Conservation (phyloP, 495 filamentous ascomycete genomes). For the Penicillium longicatenatum region DNA sequence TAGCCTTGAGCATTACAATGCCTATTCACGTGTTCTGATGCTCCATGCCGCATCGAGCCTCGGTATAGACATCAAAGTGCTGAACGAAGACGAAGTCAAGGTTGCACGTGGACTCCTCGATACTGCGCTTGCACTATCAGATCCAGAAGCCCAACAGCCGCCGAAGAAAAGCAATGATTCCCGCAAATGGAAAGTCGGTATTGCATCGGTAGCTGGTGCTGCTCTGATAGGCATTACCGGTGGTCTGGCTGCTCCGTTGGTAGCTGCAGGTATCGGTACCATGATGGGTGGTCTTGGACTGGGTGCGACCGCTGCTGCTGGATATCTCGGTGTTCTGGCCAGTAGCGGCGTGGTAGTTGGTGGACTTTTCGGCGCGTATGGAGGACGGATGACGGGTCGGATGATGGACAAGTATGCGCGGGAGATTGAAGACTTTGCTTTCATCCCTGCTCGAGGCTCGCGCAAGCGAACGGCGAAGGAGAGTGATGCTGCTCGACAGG, state of each 20-base stretch:
- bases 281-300: conserved; percentile 81
- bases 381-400: conserved; percentile 77
- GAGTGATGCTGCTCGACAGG: conserved; percentile 48
- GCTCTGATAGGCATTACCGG: conserved; percentile 81
- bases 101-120: conserved; percentile 74
- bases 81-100: conserved; percentile 72
- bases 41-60: conserved; percentile 70
- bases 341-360: conserved; percentile 78
- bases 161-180: conserved; percentile 63
- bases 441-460: conserved; percentile 67
- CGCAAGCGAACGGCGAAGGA: conserved; percentile 44
- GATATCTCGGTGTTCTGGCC: conserved; percentile 76
- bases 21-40: conserved; percentile 75
- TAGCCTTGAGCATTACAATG: conserved; percentile 78
- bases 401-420: conserved; percentile 87
- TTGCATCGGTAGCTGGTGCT: conserved; percentile 77
- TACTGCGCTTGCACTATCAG: conserved; percentile 68
- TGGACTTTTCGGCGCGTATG: conserved; percentile 86
- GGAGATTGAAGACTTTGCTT: conserved; percentile 87
- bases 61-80: conserved; percentile 59
- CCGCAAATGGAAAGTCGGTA: conserved; percentile 78
- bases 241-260: conserved; percentile 77
- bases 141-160: conserved; percentile 65
- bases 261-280: conserved; percentile 79
- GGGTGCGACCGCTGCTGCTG: conserved; percentile 74